Conservation (phyloP, 441 rosid species). For the Rhodomyrtus psidioides region DNA sequence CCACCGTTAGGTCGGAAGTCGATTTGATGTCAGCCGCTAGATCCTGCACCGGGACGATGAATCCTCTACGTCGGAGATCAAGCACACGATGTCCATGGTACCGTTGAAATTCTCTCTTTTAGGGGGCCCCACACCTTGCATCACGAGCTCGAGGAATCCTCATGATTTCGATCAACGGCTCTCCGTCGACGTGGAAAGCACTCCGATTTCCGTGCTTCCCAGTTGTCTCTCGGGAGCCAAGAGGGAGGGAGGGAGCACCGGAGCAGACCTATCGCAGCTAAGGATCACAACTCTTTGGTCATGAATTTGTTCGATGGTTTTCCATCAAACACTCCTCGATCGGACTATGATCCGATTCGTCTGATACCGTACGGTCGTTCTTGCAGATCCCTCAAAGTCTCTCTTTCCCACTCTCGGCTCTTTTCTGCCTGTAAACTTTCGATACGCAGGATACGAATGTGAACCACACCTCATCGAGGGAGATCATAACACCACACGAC, state of each 20-base stretch:
- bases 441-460: fast-evolving
- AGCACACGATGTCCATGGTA: not conserved
- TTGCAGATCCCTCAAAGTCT: fast-evolving
- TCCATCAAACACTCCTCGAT: too few relatives aligned
- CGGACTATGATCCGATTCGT: not conserved
- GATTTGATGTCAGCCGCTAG: too few relatives aligned
- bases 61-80: too few relatives aligned
- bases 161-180: not conserved
- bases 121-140: not conserved
- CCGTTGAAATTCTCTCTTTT: not conserved
- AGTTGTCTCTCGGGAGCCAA: not conserved
- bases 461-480: fast-evolving
- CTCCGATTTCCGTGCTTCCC: not conserved
- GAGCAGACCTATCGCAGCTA: too few relatives aligned
- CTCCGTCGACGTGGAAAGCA: not conserved
- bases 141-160: not conserved
- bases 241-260: not conserved
- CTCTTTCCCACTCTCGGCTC: fast-evolving
- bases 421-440: fast-evolving
- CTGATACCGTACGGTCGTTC: not conserved
- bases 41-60: too few relatives aligned
- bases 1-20: too few relatives aligned
- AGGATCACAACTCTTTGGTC: not conserved
- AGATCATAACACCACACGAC: fast-evolving
- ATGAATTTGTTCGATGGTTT: too few relatives aligned